These are phyloP conservation scores for Boletus vinaceobasis DNA, from an alignment of 768 basidiomycete genomes.

Conservation along the genomic window DNA sequence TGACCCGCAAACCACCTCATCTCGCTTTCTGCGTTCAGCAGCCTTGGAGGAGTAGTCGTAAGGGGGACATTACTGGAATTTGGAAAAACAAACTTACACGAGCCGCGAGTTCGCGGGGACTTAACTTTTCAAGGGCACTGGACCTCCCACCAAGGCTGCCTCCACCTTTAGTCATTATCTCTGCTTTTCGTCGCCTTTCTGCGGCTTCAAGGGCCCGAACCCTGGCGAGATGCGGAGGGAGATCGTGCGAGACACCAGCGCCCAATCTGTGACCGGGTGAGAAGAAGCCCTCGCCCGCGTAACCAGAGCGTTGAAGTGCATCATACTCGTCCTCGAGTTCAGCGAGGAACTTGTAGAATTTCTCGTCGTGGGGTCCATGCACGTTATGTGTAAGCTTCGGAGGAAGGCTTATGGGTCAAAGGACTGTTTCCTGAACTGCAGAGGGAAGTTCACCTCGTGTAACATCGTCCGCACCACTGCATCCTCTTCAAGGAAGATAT, in stretches of 20 bases:
- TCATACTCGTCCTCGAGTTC: conserved; percentile 84
- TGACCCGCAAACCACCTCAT: conserved; percentile 73
- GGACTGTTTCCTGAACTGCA: not conserved
- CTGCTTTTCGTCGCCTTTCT: conserved; percentile 59
- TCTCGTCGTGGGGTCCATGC: conserved; percentile 86
- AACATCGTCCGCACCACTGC: conserved; percentile 82
- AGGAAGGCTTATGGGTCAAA: not conserved
- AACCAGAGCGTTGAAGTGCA: conserved; percentile 72
- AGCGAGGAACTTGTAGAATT: conserved; percentile 70
- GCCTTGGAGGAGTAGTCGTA: conserved; percentile 49
- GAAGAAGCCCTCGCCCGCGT: conserved; percentile 89
- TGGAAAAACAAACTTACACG: conserved; percentile 41
- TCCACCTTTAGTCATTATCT: conserved; percentile 45
- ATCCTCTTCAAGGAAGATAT: conserved; percentile 72
- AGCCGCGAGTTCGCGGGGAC: conserved; percentile 70
- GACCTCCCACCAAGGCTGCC: conserved; percentile 61
- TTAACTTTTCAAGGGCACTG: conserved; percentile 39
- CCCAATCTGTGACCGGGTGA: conserved; percentile 71
- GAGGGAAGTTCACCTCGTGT: conserved; percentile 61
- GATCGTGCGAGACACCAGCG: conserved; percentile 59
- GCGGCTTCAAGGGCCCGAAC: conserved; percentile 74
- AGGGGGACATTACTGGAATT: not conserved
- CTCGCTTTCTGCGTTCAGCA: conserved; percentile 72
- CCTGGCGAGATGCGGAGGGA: conserved; percentile 63
- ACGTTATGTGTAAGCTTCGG: conserved; percentile 81